Percentiles rank a stretch among this genome's conserved stretches.
phyloP scores from a whole-genome alignment of 176 grass and related monocot genomes.

The Elaeis guineensis region DNA sequence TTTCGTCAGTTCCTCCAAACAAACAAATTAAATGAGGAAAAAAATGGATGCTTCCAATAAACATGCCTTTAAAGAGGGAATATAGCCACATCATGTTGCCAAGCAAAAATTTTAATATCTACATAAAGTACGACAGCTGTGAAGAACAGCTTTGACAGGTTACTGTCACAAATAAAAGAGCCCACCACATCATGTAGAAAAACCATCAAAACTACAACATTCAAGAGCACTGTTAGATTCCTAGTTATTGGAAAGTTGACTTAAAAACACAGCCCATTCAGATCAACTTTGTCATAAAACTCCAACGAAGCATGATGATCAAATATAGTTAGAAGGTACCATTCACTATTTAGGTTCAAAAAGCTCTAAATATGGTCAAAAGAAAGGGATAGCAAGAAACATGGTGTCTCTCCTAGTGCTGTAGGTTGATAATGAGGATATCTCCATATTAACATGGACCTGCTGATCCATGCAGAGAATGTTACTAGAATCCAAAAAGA shows the following conservation, averaged over 20 bases:
- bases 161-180: too few relatives aligned
- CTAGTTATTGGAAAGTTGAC: too few relatives aligned
- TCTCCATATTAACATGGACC: constrained; percentile 89
- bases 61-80: too few relatives aligned
- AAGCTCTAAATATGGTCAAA: constrained; percentile 52
- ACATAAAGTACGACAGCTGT: too few relatives aligned
- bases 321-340: constrained; percentile 49
- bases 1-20: neutral
- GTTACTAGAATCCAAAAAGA: constrained; percentile 61
- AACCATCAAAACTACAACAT: too few relatives aligned
- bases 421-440: constrained; percentile 83
- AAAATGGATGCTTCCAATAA: neutral
- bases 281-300: constrained; percentile 55
- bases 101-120: too few relatives aligned
- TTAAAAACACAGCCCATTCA: too few relatives aligned
- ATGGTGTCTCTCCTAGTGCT: too few relatives aligned
- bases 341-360: constrained; percentile 53
- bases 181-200: too few relatives aligned
- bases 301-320: constrained; percentile 37
- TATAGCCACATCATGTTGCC: too few relatives aligned
- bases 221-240: too few relatives aligned
- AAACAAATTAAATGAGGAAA: constrained; percentile 7
- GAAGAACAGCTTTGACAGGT: too few relatives aligned
- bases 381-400: constrained; percentile 81
- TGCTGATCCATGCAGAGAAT: constrained; percentile 96